Evolutionary conservation across 768 basidiomycete species (phyloP).

Genomic region (Termitomyces sp.): DNA sequence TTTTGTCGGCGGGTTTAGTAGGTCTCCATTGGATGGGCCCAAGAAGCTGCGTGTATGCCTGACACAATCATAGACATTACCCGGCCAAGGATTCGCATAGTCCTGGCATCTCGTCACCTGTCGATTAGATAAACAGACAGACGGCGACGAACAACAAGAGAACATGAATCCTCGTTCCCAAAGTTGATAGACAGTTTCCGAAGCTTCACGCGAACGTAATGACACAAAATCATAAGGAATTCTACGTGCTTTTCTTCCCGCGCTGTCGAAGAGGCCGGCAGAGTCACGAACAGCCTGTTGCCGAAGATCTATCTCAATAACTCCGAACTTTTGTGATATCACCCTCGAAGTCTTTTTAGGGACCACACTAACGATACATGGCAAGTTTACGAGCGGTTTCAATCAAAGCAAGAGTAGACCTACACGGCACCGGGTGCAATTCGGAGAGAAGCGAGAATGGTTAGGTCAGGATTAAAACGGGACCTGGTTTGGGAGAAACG

Average conservation of each 20-base stretch:
- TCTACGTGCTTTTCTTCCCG: conserved; percentile 9
- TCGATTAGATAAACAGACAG: neutral
- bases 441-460: conserved; percentile 3
- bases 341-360: no score
- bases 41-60: neutral
- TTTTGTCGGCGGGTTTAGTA: neutral
- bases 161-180: conserved; percentile 1
- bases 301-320: neutral
- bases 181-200: conserved; percentile 8
- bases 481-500: neutral
- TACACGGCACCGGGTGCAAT: neutral
- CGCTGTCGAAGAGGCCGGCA: conserved; percentile 15
- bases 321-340: neutral
- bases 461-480: neutral
- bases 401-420: neutral
- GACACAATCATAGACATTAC: neutral
- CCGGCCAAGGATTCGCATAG: neutral
- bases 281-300: neutral
- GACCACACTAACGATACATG: neutral
- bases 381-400: neutral
- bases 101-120: neutral
- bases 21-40: neutral
- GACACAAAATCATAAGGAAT: neutral
- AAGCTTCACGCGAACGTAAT: conserved; percentile 14
- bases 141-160: conserved; percentile 9